Conservation (phyloP, 176 grass and related monocot species). For the Lolium rigidum region DNA sequence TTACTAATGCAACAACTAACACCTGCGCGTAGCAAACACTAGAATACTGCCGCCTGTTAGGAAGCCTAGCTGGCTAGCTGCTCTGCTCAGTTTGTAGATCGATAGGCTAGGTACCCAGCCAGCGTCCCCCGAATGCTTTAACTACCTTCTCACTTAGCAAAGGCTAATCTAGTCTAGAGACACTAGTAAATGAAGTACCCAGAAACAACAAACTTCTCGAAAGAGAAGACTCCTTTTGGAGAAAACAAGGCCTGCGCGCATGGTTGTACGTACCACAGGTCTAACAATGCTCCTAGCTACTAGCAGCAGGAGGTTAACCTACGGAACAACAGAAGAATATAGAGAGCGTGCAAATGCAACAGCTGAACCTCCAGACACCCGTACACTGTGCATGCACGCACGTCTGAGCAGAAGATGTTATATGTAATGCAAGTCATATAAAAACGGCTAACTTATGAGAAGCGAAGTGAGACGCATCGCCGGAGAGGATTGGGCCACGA, state of each 20-base stretch:
- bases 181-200: neutral
- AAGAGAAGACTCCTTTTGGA: slow-evolving; percentile 32
- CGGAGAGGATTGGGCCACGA: no score
- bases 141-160: no score
- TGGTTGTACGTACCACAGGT: neutral
- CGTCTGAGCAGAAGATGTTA: slow-evolving; percentile 15
- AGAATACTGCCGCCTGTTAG: slow-evolving; percentile 14
- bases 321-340: neutral
- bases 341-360: neutral
- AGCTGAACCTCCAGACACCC: neutral
- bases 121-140: neutral
- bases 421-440: no score
- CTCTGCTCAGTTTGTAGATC: neutral
- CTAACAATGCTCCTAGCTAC: neutral
- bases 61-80: slow-evolving; percentile 18
- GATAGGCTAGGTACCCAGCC: slow-evolving; percentile 4
- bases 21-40: slow-evolving; percentile 9
- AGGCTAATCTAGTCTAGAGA: neutral
- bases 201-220: slow-evolving; percentile 26
- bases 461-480: no score
- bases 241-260: slow-evolving; percentile 15
- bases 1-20: slow-evolving; percentile 33
- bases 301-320: neutral
- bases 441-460: no score
- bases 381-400: slow-evolving; percentile 3